A percentile compares a stretch with the other conserved stretches of the same genome.
Conservation (phyloP, 2,329 filamentous ascomycete genomes). For the Sphaerostilbella broomeana region DNA sequence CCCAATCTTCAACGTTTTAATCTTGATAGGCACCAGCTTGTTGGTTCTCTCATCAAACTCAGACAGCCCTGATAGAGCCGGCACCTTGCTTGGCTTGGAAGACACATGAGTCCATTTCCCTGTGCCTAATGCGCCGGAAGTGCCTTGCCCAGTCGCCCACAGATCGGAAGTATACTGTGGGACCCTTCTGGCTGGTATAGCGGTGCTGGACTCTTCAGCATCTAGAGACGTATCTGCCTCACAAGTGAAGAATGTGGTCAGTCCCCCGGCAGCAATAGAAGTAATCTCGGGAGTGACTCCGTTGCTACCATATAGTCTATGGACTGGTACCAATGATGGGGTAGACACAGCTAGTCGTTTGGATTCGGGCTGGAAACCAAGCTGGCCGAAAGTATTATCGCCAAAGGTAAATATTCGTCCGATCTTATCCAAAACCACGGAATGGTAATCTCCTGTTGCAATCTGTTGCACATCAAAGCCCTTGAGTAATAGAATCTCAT, state of each 20-base stretch:
- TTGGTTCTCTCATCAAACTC: conserved; percentile 77
- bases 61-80: conserved; percentile 71
- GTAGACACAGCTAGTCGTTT: conserved; percentile 58
- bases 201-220: conserved; percentile 14
- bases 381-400: conserved; percentile 84
- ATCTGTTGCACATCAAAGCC: conserved; percentile 67
- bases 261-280: conserved; percentile 74
- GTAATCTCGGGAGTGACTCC: conserved; percentile 62
- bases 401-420: conserved; percentile 83
- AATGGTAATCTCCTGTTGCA: conserved; percentile 82
- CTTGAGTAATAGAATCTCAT: conserved; percentile 67
- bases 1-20: conserved; percentile 68
- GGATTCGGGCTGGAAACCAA: conserved; percentile 68
- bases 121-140: conserved; percentile 75
- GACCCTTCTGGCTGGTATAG: conserved; percentile 27
- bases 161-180: conserved; percentile 49
- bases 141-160: conserved; percentile 82
- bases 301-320: conserved; percentile 64
- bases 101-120: conserved; percentile 88
- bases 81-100: conserved; percentile 69
- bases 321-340: conserved; percentile 64
- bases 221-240: conserved; percentile 56
- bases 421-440: conserved; percentile 65
- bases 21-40: conserved; percentile 66
- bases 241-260: conserved; percentile 80